Percentiles rank a stretch among this genome's conserved stretches.
Evolutionary conservation across 2,329 filamentous ascomycete genomes (phyloP).

Genomic region (Phyllosticta citriasiana): DNA sequence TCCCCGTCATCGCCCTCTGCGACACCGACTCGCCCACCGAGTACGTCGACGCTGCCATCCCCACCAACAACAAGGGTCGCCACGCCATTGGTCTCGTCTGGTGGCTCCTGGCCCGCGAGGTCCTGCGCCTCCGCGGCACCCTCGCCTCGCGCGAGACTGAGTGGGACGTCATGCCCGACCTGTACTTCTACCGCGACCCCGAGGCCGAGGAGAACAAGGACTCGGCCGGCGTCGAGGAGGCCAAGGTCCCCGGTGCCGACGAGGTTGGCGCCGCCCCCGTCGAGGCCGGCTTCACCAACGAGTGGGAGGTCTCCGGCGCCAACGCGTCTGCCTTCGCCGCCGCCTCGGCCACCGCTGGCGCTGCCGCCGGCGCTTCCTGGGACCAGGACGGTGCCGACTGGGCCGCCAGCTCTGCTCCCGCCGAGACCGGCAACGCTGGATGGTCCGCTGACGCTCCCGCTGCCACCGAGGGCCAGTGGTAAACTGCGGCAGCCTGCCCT

Average conservation of each 20-base stretch:
- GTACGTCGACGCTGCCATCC: conserved; percentile 99
- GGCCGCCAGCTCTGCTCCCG: conserved; percentile 47
- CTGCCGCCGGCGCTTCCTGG: conserved; percentile 53
- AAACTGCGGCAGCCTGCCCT: conserved; percentile 20
- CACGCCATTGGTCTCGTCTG: conserved; percentile 97
- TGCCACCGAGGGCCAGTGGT: conserved; percentile 33
- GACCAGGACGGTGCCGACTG: conserved; percentile 59
- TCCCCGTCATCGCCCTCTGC: conserved; percentile 97
- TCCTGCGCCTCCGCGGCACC: conserved; percentile 95
- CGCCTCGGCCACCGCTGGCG: conserved; percentile 45
- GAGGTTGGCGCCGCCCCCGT: conserved; percentile 73
- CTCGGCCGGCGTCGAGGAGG: conserved; percentile 66
- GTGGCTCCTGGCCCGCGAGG: conserved; percentile 99
- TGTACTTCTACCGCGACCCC: conserved; percentile 99
- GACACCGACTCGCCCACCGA: conserved; percentile 99
- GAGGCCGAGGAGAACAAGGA: conserved; percentile 99
- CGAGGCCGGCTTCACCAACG: conserved; percentile 67
- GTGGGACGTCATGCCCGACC: conserved; percentile 99
- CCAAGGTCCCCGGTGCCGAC: conserved; percentile 72
- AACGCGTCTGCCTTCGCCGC: conserved; percentile 58
- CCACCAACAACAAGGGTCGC: conserved; percentile 99
- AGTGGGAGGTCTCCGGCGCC: conserved; percentile 74
- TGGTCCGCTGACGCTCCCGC: conserved; percentile 36
- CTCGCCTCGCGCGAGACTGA: conserved; percentile 91
- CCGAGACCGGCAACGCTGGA: conserved; percentile 41